Evolutionary conservation across 108 stramenopile genomes (phyloP), one percentile per base, ranked within the genome.

Genomic region (Cyclotella sp.): DNA sequence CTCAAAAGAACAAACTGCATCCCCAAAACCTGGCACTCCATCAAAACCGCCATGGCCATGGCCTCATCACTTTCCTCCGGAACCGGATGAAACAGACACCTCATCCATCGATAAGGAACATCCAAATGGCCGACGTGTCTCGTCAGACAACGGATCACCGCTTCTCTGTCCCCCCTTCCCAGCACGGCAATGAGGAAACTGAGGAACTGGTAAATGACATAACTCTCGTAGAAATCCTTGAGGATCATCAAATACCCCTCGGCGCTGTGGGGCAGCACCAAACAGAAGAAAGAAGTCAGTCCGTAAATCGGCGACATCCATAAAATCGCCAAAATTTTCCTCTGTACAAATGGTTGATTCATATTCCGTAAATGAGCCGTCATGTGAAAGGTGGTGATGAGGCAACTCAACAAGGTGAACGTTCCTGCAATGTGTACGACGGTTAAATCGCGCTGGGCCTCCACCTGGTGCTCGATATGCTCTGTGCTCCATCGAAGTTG

Each of bases 281-380:
- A 79, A 63, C 77, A 84, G 24, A 94, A 59, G 70, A 92, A 94
- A 29, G 89, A 85, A 13, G 93, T 91, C 14, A 91, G 71, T 12
- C 72, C 70, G 78, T 97, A 97, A 19, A 97, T 91, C 9, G 96
- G 96, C 30, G 78, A 79, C 94, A 97, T 94, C 96, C 96, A 97
- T 11, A 97, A 57, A 62, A 97, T 91, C 12, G 94, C 88, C 66
- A 93, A 60, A 19, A 97, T 87, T 42, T 94, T 93, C 28, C 90
- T 68, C 64, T 97, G 96, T 11, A 95, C 84, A 27, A 89, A 85
- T 3, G 96, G 96, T 77, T 95, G 86, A 67, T 92, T 73, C 80
- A 88, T 86, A 42, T 94, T 92, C 30, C 86, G 63, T 13, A 95
- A 54, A 77, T 97, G 96, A 18, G 81, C 66, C 14, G 88, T 82